Conservation (phyloP, 768 basidiomycete genomes). For the Plicaturopsis crispa region DNA sequence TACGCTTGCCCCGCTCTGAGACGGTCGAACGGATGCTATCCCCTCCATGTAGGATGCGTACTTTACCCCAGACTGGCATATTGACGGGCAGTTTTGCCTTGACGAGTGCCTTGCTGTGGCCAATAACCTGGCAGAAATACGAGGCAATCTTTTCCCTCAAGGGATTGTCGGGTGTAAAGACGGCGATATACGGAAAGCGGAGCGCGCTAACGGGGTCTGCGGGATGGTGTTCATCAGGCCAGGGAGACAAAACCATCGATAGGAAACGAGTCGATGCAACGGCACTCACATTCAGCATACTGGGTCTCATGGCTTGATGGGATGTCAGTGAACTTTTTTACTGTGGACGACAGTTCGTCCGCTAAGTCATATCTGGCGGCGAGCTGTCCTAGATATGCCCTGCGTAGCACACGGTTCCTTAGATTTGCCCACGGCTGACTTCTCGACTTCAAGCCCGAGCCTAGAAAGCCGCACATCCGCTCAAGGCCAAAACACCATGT, state of each 20-base stretch:
- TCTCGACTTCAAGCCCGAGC: constrained; percentile 7
- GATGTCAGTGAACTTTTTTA: background rate
- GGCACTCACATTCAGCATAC: constrained; percentile 4
- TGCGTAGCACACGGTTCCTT: constrained; percentile 5
- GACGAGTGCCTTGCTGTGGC: constrained; percentile 1
- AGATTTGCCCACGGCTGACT: constrained; percentile 12
- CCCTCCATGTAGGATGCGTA: constrained; percentile 16
- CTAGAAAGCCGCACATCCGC: constrained; percentile 12
- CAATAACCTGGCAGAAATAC: constrained; percentile 11
- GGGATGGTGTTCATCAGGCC: too few relatives aligned
- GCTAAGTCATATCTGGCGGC: constrained; percentile 1
- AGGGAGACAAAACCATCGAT: background rate
- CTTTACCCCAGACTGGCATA: constrained; percentile 18
- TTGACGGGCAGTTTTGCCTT: constrained; percentile 5
- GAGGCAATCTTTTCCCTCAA: constrained; percentile 8
- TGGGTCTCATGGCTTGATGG: constrained; percentile 5
- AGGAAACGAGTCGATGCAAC: background rate
- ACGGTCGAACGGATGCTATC: constrained; percentile 12
- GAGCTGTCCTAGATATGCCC: constrained; percentile 6
- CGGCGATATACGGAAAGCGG: constrained; percentile 6
- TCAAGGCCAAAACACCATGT: constrained; percentile 18
- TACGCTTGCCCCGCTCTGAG: constrained; percentile 1
- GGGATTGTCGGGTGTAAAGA: constrained; percentile 4
- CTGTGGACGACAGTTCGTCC: constrained; percentile 3
- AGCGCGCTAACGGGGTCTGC: constrained; percentile 14